Conservation (phyloP, 495 filamentous ascomycete species). For the Lasiosphaeriaceae sp. region DNA sequence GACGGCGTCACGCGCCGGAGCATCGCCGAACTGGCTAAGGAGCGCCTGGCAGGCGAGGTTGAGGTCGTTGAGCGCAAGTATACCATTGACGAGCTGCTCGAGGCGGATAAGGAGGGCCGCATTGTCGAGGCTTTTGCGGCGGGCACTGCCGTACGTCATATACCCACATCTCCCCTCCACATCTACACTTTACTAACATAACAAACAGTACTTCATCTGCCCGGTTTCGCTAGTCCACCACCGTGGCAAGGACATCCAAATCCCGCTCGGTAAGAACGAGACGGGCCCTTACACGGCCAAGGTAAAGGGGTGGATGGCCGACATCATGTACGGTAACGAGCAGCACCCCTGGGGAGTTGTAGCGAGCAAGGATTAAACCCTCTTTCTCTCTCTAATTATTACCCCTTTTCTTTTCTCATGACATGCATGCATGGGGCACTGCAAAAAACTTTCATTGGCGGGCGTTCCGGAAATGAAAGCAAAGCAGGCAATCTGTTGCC, state of each 20-base stretch:
- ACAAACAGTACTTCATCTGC: slow-evolving; percentile 69
- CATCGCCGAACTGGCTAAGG: slow-evolving; percentile 67
- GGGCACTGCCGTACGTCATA: slow-evolving; percentile 71
- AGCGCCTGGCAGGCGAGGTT: slow-evolving; percentile 55
- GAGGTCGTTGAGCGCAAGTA: slow-evolving; percentile 78
- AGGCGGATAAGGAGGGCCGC: slow-evolving; percentile 69
- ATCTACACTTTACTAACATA: not conserved
- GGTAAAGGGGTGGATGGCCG: slow-evolving; percentile 73
- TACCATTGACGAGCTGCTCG: slow-evolving; percentile 72
- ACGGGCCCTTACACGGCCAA: slow-evolving; percentile 60
- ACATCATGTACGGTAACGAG: slow-evolving; percentile 84
- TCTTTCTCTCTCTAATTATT: not conserved
- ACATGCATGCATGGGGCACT: too few species aligned
- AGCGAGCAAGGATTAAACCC: slow-evolving; percentile 52
- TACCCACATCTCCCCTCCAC: not conserved
- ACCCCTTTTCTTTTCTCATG: not conserved
- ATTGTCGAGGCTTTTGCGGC: slow-evolving; percentile 81
- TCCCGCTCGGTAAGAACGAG: slow-evolving; percentile 58
- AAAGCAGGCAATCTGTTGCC: too few species aligned
- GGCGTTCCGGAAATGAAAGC: too few species aligned
- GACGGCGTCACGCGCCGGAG: slow-evolving; percentile 79
- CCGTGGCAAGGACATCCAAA: slow-evolving; percentile 61
- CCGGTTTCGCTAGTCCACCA: slow-evolving; percentile 71
- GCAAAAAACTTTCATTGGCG: too few species aligned
- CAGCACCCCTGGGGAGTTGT: slow-evolving; percentile 76